phyloP scores from a whole-genome alignment of 2,329 filamentous ascomycete species.

The Trichothecium roseum region DNA sequence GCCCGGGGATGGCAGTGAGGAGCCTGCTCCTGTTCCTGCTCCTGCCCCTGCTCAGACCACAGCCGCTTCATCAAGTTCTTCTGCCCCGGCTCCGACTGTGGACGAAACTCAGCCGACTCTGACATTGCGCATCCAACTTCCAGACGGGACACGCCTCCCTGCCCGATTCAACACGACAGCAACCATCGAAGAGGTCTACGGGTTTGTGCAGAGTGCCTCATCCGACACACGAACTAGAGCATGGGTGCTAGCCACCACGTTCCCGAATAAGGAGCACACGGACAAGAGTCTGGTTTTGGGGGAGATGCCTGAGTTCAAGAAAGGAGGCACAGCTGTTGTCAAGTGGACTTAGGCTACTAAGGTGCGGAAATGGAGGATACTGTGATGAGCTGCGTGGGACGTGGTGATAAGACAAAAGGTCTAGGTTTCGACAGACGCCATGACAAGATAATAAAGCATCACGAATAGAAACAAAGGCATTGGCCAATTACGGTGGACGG shows the following conservation, averaged over 20 bases:
- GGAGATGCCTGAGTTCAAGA: slow-evolving; percentile 55
- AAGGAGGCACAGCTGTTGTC: slow-evolving; percentile 53
- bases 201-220: slow-evolving; percentile 58
- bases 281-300: slow-evolving; percentile 51
- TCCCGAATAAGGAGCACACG: slow-evolving; percentile 70
- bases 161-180: slow-evolving; percentile 74
- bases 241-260: slow-evolving; percentile 73
- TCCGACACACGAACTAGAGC: slow-evolving; percentile 43
- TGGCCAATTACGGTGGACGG: too few relatives aligned
- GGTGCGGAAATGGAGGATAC: too few relatives aligned
- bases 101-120: slow-evolving; percentile 59
- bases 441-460: too few relatives aligned
- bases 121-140: slow-evolving; percentile 66
- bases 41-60: slow-evolving; percentile 16
- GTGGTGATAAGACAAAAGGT: too few relatives aligned
- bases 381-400: too few relatives aligned
- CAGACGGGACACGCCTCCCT: slow-evolving; percentile 66
- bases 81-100: slow-evolving; percentile 27
- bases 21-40: slow-evolving; percentile 5
- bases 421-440: too few relatives aligned
- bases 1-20: slow-evolving; percentile 40
- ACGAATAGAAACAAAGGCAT: too few relatives aligned
- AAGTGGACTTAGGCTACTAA: slow-evolving; percentile 35
- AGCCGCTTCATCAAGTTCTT: slow-evolving; percentile 19
- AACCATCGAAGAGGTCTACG: slow-evolving; percentile 68